A percentile compares a stretch with the other conserved stretches of the same genome.
phyloP scores from a whole-genome alignment of 768 basidiomycete genomes.

The Lanmaoa rubissima region DNA sequence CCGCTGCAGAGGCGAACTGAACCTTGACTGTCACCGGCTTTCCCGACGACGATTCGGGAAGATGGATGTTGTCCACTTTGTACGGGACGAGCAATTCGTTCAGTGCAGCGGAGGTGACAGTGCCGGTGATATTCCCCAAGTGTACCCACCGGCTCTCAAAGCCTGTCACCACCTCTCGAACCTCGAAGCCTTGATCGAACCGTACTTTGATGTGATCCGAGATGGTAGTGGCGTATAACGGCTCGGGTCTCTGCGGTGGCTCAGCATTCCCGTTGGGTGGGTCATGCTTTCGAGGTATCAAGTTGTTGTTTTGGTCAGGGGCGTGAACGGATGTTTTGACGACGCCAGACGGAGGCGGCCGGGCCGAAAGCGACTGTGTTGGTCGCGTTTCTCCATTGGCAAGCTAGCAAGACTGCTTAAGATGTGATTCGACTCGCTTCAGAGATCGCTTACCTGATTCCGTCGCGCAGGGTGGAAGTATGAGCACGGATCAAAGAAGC shows the following conservation, averaged over 20 bases:
- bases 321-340: neutral
- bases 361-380: neutral
- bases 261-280: constrained; percentile 1
- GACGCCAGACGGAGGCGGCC: neutral
- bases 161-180: constrained; percentile 57
- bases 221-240: constrained; percentile 34
- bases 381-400: neutral
- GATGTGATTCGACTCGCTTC: neutral
- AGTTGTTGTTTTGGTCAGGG: neutral
- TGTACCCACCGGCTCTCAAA: constrained; percentile 67
- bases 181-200: constrained; percentile 59
- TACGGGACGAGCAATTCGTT: constrained; percentile 40
- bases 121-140: constrained; percentile 48
- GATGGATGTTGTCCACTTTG: constrained; percentile 38
- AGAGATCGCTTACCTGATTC: constrained; percentile 6
- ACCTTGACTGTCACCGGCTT: constrained; percentile 38
- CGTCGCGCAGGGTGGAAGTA: constrained; percentile 9
- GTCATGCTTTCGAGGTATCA: neutral
- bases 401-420: constrained; percentile 2
- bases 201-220: constrained; percentile 56
- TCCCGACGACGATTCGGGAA: constrained; percentile 27
- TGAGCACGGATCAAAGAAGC: neutral
- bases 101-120: constrained; percentile 36
- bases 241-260: constrained; percentile 14
- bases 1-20: constrained; percentile 45